These are phyloP conservation scores for Didymella keratinophila DNA, from an alignment of 2,329 filamentous ascomycete genomes.

Conservation along the genomic window DNA sequence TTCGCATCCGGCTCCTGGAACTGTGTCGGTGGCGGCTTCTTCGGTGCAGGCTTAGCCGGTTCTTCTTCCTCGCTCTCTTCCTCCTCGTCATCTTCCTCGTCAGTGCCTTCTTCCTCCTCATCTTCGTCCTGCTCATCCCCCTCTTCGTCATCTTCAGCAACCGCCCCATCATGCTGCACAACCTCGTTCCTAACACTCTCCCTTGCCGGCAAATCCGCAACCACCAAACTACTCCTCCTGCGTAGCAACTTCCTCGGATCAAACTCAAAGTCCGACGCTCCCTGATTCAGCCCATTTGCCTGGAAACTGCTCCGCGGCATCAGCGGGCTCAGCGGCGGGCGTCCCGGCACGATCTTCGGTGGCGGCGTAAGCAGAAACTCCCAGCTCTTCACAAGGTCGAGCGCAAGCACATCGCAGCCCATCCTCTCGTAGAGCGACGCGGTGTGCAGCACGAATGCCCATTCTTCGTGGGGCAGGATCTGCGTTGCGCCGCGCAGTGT, in stretches of 20 bases:
- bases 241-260: constrained; percentile 74
- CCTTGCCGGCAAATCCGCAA: constrained; percentile 71
- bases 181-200: constrained; percentile 36
- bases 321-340: constrained; percentile 37
- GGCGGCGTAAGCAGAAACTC: constrained; percentile 69
- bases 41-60: constrained; percentile 60
- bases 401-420: constrained; percentile 89
- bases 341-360: constrained; percentile 24
- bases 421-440: constrained; percentile 85
- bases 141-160: constrained; percentile 29
- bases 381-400: constrained; percentile 86
- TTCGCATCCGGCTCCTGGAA: constrained; percentile 94
- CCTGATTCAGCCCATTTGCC: constrained; percentile 27
- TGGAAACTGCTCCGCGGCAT: constrained; percentile 38
- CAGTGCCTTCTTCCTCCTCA: constrained; percentile 48
- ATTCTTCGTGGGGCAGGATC: constrained; percentile 79
- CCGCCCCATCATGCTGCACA: constrained; percentile 23
- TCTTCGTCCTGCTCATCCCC: constrained; percentile 35
- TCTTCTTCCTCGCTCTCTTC: constrained; percentile 47
- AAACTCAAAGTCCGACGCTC: constrained; percentile 45
- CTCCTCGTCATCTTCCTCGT: constrained; percentile 43
- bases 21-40: constrained; percentile 71
- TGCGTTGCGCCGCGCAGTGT: constrained; percentile 86
- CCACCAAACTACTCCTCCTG: constrained; percentile 78
- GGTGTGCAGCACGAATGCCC: constrained; percentile 88